Conservation (phyloP, 129 eudicot genomes). For the Centella asiatica region DNA sequence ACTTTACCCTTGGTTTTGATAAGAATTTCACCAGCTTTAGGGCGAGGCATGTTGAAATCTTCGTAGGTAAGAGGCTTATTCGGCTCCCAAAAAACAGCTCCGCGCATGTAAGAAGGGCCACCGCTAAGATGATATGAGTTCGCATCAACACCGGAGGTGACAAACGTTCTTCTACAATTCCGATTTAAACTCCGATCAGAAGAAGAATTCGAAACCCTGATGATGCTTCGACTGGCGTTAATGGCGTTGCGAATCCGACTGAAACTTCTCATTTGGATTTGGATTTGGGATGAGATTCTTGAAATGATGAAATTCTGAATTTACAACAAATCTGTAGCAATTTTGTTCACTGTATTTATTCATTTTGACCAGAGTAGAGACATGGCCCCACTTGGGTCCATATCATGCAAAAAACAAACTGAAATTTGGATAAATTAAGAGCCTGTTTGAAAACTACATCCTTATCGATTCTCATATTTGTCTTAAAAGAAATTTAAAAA, state of each 20-base stretch:
- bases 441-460: no score
- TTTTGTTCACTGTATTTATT: no score
- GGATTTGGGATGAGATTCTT: no score
- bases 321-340: no score
- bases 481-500: no score
- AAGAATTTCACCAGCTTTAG: conserved; percentile 89
- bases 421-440: no score
- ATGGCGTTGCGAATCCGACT: background rate
- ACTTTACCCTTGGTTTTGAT: conserved; percentile 83
- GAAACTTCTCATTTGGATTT: background rate
- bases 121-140: conserved; percentile 50
- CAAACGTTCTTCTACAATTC: background rate
- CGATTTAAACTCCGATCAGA: background rate
- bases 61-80: conserved; percentile 76
- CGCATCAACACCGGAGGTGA: conserved; percentile 4
- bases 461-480: no score
- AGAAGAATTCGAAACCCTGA: background rate
- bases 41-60: conserved; percentile 92
- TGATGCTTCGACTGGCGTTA: background rate
- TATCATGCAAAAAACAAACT: no score
- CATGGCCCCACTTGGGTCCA: no score
- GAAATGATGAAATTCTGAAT: background rate
- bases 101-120: conserved; percentile 81
- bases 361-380: no score
- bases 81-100: conserved; percentile 84